Percentiles rank a stretch among this genome's conserved stretches.
Conservation (phyloP, 2,329 filamentous ascomycete genomes). For the Cladophialophora chaetospira region DNA sequence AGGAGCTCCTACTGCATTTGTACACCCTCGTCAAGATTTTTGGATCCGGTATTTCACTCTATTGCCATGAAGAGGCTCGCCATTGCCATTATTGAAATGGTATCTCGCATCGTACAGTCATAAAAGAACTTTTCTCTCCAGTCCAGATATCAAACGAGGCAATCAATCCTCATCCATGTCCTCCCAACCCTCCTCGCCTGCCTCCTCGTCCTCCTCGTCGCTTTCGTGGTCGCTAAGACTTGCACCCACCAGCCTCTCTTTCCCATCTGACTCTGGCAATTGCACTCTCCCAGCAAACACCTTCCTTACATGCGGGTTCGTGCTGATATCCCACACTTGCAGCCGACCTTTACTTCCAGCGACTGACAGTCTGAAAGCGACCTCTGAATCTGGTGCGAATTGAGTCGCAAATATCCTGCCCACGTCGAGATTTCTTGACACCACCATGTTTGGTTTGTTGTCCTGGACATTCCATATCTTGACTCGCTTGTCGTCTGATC, state of each 20-base stretch:
- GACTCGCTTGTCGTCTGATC: conserved; percentile 89
- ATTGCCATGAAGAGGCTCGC: not conserved
- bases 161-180: conserved; percentile 56
- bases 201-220: conserved; percentile 62
- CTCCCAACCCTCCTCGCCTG: conserved; percentile 51
- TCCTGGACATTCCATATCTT: conserved; percentile 93
- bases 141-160: not conserved
- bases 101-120: not conserved
- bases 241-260: conserved; percentile 77
- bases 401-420: conserved; percentile 90
- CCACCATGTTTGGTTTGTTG: conserved; percentile 83
- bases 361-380: conserved; percentile 88
- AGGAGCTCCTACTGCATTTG: too few relatives aligned
- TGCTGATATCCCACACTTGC: conserved; percentile 95
- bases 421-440: conserved; percentile 86
- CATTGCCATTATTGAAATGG: not conserved
- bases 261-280: conserved; percentile 58
- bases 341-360: conserved; percentile 92
- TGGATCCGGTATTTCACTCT: too few relatives aligned
- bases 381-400: conserved; percentile 87
- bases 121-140: not conserved
- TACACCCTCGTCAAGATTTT: too few relatives aligned
- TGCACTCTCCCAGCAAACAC: conserved; percentile 76
- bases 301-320: conserved; percentile 81
- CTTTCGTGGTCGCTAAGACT: conserved; percentile 62